Base-by-base conservation (phyloP, 106 monocot species). In the Iris macrosiphon region DNA sequence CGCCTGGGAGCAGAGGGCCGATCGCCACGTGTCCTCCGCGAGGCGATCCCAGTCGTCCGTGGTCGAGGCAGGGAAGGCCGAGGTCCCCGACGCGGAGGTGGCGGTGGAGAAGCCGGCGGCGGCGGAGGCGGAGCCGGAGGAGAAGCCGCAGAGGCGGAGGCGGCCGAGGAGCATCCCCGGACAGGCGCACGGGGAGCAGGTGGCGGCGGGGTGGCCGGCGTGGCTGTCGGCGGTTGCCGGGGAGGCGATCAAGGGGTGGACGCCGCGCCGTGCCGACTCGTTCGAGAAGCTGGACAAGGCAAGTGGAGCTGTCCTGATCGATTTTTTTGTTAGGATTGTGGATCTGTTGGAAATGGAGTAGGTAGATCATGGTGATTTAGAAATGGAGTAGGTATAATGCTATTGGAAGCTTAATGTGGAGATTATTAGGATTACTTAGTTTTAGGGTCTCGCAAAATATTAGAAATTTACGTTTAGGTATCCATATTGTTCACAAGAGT, bases 231-330 rank as follows among this genome's bases (percentile, higher is more conserved):
- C 72, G 31, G 79, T 85, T 19, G 85, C 85, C 25, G 85, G 85
- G 2, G 85, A 85, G 64, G 85, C 79, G 47, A 85, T 85, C 57
- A 76, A 73, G 20, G 85, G 85, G 6, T 79, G 79, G 79, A 76
- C 61, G 7, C 85, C 85, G 14, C 79, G 85, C 32, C 72, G 85
- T 0, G 85, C 85, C 0, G 79, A 85, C 35, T 28, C 46, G 22
- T 85, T 85, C 56, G 79, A 85, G 72, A 85, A 85, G 79, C 66
- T 85, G 30, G 85, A 79, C 23, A 85, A 85, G 76, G 85, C 53
- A 16, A 43, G 8, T 4, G 4, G n/a, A n/a, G n/a, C n/a, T n/a
- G n/a, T n/a, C n/a, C n/a, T n/a, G n/a, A n/a, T n/a, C n/a, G n/a
- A n/a, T n/a, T n/a, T n/a, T n/a, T n/a, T n/a, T n/a, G n/a, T n/a